Percentiles rank a stretch among this genome's conserved stretches.
phyloP scores from a whole-genome alignment of 345 rosid species.

The Gossypium rotundifolium region DNA sequence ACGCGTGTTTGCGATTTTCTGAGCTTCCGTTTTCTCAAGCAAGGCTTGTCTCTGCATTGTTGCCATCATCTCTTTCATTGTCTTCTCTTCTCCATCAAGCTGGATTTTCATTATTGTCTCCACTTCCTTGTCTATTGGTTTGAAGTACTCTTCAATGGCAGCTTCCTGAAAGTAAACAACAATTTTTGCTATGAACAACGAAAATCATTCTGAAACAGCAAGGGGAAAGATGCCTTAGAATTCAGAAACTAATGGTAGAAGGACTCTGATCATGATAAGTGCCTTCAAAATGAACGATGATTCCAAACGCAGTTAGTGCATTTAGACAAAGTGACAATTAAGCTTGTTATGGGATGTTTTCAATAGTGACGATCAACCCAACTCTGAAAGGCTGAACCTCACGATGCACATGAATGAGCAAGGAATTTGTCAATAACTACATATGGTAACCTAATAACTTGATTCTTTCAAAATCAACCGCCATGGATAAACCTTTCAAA shows the following conservation, averaged over 20 bases:
- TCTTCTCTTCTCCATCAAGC: conserved; percentile 78
- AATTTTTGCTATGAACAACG: neutral
- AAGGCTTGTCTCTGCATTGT: conserved; percentile 57
- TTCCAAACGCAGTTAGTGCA: neutral
- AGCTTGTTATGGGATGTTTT: neutral
- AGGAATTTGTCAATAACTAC: neutral
- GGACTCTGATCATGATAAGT: neutral
- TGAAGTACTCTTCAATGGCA: conserved; percentile 70
- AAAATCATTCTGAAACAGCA: neutral
- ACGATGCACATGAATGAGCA: neutral
- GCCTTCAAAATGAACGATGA: neutral
- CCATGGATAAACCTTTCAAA: neutral
- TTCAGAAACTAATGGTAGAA: neutral
- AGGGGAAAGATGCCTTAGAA: neutral
- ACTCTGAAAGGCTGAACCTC: neutral
- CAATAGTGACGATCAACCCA: neutral
- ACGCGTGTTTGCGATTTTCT: conserved; percentile 26
- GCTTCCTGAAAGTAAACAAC: conserved; percentile 53
- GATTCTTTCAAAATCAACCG: neutral
- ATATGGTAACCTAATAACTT: neutral
- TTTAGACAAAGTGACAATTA: neutral
- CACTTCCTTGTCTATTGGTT: conserved; percentile 81
- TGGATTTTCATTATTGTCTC: conserved; percentile 70
- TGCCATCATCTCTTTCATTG: conserved; percentile 60
- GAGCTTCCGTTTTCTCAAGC: conserved; percentile 52